Base-by-base conservation (phyloP, 208 protist genomes). In the Phytomonas sp. region DNA sequence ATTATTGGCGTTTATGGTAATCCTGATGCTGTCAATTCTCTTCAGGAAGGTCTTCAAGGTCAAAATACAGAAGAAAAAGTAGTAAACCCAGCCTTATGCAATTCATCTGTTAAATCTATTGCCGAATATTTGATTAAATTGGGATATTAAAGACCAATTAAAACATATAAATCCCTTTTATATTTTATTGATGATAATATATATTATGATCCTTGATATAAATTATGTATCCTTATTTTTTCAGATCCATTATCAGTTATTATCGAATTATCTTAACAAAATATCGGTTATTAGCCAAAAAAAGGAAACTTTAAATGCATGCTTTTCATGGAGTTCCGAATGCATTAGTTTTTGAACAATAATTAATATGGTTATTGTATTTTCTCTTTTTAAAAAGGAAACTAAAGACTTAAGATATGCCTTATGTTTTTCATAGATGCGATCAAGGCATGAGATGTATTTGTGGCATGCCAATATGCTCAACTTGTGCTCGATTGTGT, bases 121-220 rank as follows among this genome's bases (percentile, higher is more conserved):
- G 90, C 86, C 10, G 82, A 92, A n/a, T 95, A 95, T 78, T 84
- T 95, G 29, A 87, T 92, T 67, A 89, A 80, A 59, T 78, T 95
- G 29, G 87, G 86, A 36, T 95, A 95, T 71, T 95, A 84, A 56
- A 1, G 11, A 6, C 29, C 8, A 59, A 37, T 0, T 0, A 29
- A 31, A 61, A 45, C 11, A 30, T 31, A 2, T 29, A 4, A 66
- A 14, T 33, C 5, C 14, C 19, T 31, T 64, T 65, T 23, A 65
- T 37, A 23, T 56, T 65, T 45, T 37, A 30, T 61, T 16, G 2
- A 61, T 61, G 10, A 16, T 10, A 10, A 31, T 31, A 30, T 30
- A 61, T 61, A 26, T 61, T 16, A 16, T 7, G 7, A 10, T 61
- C 56, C 26, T 61, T 61, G 5, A 31, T 2, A 10, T 61, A 26